Evolutionary conservation across 805 yeast species (phyloP), one percentile per base, ranked within the genome.

Genomic region (Schwanniomyces vanrijiae): DNA sequence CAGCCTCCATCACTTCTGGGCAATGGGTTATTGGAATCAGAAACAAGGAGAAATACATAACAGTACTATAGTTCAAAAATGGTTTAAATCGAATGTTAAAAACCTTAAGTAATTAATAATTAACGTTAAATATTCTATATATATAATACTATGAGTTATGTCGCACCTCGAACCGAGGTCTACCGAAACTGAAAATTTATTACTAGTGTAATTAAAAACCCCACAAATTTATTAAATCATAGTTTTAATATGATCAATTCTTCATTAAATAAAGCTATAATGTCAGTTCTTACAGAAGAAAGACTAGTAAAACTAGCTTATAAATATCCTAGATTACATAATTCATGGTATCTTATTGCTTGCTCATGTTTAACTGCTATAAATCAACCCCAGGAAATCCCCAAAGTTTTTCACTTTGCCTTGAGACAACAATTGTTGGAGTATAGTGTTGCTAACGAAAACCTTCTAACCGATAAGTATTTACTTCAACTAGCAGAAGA

Each of bases 331-430:
- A 64, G 65, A 9, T 73, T 89, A 24, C 66, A 73, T 37, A 69
- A 74, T 52, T 60, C 78, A 19, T 91, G 97, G 97, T 88, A 84
- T 60, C 68, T 82, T 33, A 69, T 90, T 18, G 92, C 96, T 0
- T 87, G 94, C 7, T 87, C 92, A 0, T 81, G 95, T 8, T 75
- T 90, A 42, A 81, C 92, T 1, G 90, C 85, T 5, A 84, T 92
- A 57, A 91, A 91, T 59, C 80, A 78, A 50, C 96, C 97, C 0
- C 81, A 84, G 43, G 96, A 88, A 52, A 80, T 90, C 25, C 91
- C 96, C 2, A 75, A 71, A 46, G 61, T 91, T 3, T 86, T 85
- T 61, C 87, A 87, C 51, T 84, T 84, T 66, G 90, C 90, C 16
- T 59, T 76, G 44, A 60, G 74, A 37, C 77, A 73, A 49, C 78